Evolutionary conservation across 495 filamentous ascomycete genomes (phyloP), one percentile per base, ranked within the genome.

Genomic region (Rhypophila decipiens): DNA sequence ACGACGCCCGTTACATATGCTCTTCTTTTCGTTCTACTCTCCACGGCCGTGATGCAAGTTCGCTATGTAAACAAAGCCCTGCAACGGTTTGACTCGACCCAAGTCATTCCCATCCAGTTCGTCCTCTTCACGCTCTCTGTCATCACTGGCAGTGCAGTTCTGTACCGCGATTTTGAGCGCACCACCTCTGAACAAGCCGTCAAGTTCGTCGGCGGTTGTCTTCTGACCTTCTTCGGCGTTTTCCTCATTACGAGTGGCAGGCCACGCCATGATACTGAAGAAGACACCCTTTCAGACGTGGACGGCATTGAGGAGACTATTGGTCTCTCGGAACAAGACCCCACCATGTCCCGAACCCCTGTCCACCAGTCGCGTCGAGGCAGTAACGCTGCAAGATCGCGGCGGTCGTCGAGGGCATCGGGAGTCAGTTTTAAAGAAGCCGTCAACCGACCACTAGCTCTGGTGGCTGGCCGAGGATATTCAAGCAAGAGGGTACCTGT

Each of bases 51-150:
- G 44, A 86, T 96, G 79, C 93, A 98, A 66, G 88, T 98, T 52
- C 88, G 85, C 51, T 98, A 96, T 62, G 75, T 98, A 51, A 98
- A 98, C 69, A 88, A 89, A 40, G 90, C 93, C 1, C 72, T 98
- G 17, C 89, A 94, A 60, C 83, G 87, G 44, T 98, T 98, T 69
- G 88, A 96, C 64, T 91, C 90, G 0, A 98, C 93, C 0, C 88
- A 95, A 57, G 93, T 98, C 50, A 96, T 98, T 44, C 93, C 93
- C 2, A 88, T 88, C 11, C 93, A 98, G 59, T 98, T 98, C 55
- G 93, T 98, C 21, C 75, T 95, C 33, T 98, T 98, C 63, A 98
- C 93, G 0, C 72, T 98, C 5, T 95, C 84, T 2, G 93, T 98
- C 43, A 97, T 98, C 57, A 77, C 95, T 42, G 93, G 93, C 38